Evolutionary conservation across 345 rosid genomes (phyloP), one percentile per base, ranked within the genome.

Genomic region (Tarenaya hassleriana): DNA sequence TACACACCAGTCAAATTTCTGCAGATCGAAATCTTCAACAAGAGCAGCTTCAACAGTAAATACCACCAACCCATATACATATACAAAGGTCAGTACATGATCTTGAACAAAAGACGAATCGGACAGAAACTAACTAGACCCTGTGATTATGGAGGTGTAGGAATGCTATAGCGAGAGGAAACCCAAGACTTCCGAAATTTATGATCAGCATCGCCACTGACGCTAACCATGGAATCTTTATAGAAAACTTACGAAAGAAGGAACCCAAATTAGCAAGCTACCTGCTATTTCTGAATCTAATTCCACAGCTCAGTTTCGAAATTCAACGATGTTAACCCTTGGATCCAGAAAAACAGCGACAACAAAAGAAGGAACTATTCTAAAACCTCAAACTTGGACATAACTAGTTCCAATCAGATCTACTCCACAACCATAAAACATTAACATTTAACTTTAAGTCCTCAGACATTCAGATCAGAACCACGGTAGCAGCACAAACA

Each of bases 401-500:
- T 13, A 50, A 14, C 56, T 12, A 16, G 16, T 33, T 66, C 21
- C 10, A 58, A 39, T 46, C 60, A 58, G 70, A 65, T 65, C 70
- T 43, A 44, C 53, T 56, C 10, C 19, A 51, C 41, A 46, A 52
- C 1, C 38, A 9, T 16, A 19, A 5, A 41, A 13, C 6, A 7
- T 32, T 4, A 31, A 55, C 41, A 55, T 17, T 34, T 18, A 31
- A 39, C 53, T 46, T 37, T 47, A 31, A 16, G 37, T 14, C 20
- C 18, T 7, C 13, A 45, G 2, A 24, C 3, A 24, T 24, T 24
- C 29, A 24, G 29, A 24, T 24, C 29, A 24, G 29, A 24, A 24
- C 29, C 29, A 24, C 29, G 29, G 29, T 24, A 24, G 5, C 29
- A 24, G 29, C 29, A 24, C 29, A 24, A 24, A 24, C 29, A 24